phyloP scores from a whole-genome alignment of 1,284 basidiomycete genomes.

The Malassezia slooffiae region DNA sequence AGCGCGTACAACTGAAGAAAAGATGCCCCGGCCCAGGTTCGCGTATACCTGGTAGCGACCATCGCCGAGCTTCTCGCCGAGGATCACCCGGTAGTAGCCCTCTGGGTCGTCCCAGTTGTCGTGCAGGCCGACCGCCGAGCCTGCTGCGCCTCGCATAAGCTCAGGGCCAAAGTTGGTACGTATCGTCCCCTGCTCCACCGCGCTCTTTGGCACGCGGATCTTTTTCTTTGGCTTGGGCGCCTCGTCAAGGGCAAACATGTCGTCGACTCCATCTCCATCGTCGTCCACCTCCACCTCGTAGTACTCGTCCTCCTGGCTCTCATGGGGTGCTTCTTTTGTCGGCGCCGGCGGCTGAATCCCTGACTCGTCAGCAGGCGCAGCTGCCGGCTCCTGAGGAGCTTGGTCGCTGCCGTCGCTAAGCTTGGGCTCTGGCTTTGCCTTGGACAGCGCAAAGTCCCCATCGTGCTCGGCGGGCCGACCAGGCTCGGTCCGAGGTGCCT shows the following conservation, averaged over 20 bases:
- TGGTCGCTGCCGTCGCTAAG: not conserved
- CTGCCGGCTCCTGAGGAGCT: not conserved
- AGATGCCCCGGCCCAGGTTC: conserved; percentile 94
- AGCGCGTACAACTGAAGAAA: conserved; percentile 86
- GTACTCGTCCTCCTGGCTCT: conserved; percentile 22
- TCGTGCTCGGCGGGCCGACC: too few relatives aligned
- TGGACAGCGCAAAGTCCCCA: too few relatives aligned
- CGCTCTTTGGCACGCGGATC: conserved; percentile 16
- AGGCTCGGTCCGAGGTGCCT: too few relatives aligned
- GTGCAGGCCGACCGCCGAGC: conserved; percentile 37
- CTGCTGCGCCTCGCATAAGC: not conserved
- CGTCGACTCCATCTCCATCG: conserved; percentile 34
- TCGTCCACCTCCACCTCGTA: conserved; percentile 36
- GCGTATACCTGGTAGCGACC: conserved; percentile 91
- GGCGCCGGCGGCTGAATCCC: not conserved
- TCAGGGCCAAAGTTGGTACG: not conserved
- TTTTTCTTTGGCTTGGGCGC: conserved; percentile 22
- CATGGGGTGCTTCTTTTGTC: not conserved
- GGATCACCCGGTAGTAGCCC: conserved; percentile 86
- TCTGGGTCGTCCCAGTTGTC: conserved; percentile 66
- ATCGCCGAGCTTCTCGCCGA: conserved; percentile 80
- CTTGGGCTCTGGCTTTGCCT: not conserved
- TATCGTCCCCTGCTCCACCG: not conserved
- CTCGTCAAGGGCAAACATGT: conserved; percentile 41
- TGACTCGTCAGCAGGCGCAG: not conserved